Evolutionary conservation across 2,329 filamentous ascomycete species (phyloP), one percentile per base, ranked within the genome.

Genomic region (Colletotrichum scovillei): DNA sequence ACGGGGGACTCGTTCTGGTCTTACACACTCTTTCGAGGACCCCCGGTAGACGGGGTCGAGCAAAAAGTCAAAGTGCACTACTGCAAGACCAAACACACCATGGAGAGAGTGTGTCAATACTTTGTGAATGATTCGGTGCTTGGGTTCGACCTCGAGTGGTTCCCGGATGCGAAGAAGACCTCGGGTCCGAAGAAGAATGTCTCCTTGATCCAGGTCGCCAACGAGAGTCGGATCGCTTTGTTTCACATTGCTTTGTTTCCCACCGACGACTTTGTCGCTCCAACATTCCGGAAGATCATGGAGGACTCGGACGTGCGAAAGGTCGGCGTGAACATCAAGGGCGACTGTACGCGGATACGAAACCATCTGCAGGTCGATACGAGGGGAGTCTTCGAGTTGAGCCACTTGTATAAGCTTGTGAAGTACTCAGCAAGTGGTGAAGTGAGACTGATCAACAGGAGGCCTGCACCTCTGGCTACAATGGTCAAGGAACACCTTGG

Each of bases 91-190:
- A 88, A 88, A 57, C 85, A 90, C 46, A 90, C 89, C 3, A 92
- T 93, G 22, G 94, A 98, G 80, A 82, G 85, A 6, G 88, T 93
- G 8, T 86, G 90, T 72, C 81, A 89, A 70, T 87, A 92, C 70
- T 98, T 98, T 76, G 79, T 91, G 52, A 76, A 88, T 30, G 91
- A 97, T 78, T 86, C 90, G 52, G 82, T 97, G 2, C 80, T 98
- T n/a, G 95, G 95, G 0, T 95, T 98, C 74, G 95, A 98, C 78
- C 88, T 98, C 74, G 96, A 98, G 84, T 98, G 96, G 95, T 87
- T 90, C 65, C 76, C 85, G 1, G 84, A 88, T 6, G 86, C 90
- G 0, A 84, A 79, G 6, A 85, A 80, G 24, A 77, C 75, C 8
- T 80, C 86, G 2, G 85, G 87, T 3, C 83, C 91, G 4, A 92